Base-by-base conservation (phyloP, 2,329 filamentous ascomycete species). In the Phoma sp. region DNA sequence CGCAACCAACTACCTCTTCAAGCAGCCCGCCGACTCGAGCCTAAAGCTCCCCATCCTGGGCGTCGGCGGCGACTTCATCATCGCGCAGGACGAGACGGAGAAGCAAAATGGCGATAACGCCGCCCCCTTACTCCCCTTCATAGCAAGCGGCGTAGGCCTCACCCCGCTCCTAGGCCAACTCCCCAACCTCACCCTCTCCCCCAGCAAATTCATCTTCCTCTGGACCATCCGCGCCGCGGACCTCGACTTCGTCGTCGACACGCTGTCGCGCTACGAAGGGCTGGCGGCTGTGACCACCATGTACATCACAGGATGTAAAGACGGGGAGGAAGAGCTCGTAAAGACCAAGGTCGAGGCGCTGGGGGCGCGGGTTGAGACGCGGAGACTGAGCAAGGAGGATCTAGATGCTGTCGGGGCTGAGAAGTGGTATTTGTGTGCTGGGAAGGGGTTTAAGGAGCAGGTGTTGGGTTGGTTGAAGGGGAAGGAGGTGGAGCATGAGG, bases 81-180 rank as follows among this genome's bases (percentile, higher is more conserved):
- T 86, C 22, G 64, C 65, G 15, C 71, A 77, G 29, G 19, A 5
- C n/a, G n/a, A 15, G 0, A 22, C n/a, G 9, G 67, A 63, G 19
- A 53, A 49, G 0, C 58, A 13, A 4, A 13, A 31, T 2, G 12
- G 4, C 3, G 12, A 31, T 3, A 3, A 10, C 10, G 10, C 2
- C 10, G 3, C 1, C 10, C 1, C 10, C 1, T 3, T 85, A 1
- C 69, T 81, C 1, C 80, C 79, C 0, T 95, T 93, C 61, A 74
- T 96, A 3, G 90, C 90, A 6, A 90, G 85, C 0, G 92, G 92
- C 3, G 89, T 96, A 6, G 92, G 92, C 0, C 91, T 96, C 57
- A 96, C 92, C 25, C 92, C 92, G 1, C 64, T 95, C 3, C 78
- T 96, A n/a, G 85, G 79, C 54, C 38, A 27, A 6, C 40, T 70